Percentiles rank a stretch among this genome's conserved stretches.
phyloP scores from a whole-genome alignment of 345 rosid species.

The Acer saccharum region DNA sequence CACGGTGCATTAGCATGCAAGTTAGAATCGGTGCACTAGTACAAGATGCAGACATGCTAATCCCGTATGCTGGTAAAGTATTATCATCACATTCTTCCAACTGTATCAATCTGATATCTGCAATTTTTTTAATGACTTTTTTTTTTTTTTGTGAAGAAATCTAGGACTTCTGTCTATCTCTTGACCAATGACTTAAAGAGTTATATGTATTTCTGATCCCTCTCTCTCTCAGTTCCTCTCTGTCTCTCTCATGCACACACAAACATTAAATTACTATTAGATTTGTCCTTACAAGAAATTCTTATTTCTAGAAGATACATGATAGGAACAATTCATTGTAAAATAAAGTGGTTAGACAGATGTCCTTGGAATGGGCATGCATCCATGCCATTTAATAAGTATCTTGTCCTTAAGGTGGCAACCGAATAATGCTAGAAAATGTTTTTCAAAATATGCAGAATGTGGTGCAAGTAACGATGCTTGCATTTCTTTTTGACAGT shows the following conservation, averaged over 20 bases:
- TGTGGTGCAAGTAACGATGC: background rate
- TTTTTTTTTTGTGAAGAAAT: background rate
- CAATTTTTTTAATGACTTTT: background rate
- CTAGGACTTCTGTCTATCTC: background rate
- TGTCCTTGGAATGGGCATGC: background rate
- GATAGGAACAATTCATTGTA: background rate
- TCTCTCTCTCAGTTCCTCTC: background rate
- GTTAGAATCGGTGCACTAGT: constrained; percentile 79
- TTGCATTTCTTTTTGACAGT: background rate
- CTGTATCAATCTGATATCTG: background rate
- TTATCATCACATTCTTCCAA: constrained; percentile 3
- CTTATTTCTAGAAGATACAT: background rate
- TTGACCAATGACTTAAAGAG: background rate
- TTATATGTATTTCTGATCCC: background rate
- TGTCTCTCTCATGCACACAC: background rate
- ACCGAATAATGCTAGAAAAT: background rate
- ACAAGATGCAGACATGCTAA: constrained; percentile 87
- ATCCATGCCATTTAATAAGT: background rate
- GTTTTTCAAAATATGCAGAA: background rate
- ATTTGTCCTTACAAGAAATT: constrained; percentile 5
- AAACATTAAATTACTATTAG: background rate
- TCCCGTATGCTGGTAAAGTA: constrained; percentile 88
- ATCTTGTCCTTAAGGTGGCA: background rate
- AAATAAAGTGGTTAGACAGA: background rate
- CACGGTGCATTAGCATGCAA: constrained; percentile 79